Conservation (phyloP, 768 basidiomycete genomes). For the Clathrus columnatus region DNA sequence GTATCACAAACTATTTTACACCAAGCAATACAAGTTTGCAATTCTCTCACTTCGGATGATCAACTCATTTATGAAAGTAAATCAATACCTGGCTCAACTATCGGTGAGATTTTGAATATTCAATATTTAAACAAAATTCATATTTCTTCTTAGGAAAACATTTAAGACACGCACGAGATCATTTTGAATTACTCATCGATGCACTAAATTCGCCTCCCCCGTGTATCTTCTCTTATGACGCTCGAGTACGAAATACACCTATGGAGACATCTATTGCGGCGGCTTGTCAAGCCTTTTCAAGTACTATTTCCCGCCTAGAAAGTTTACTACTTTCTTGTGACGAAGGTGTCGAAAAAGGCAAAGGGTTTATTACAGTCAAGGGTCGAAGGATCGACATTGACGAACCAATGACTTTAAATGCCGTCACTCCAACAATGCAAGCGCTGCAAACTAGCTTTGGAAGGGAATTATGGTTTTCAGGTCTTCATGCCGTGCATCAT, state of each 20-base stretch:
- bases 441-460: constrained; percentile 74
- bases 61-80: constrained; percentile 64
- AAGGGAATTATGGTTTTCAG: constrained; percentile 86
- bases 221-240: constrained; percentile 64
- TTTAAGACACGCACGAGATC: constrained; percentile 76
- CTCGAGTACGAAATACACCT: constrained; percentile 66
- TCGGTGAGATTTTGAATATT: constrained; percentile 43
- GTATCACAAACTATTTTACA: constrained; percentile 60
- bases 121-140: not conserved
- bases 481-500: constrained; percentile 79
- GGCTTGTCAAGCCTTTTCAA: constrained; percentile 48
- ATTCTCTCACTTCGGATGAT: constrained; percentile 54
- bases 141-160: constrained; percentile 58
- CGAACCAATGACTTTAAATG: constrained; percentile 61
- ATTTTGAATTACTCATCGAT: constrained; percentile 62
- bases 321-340: constrained; percentile 15
- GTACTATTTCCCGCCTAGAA: constrained; percentile 49
- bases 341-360: constrained; percentile 1
- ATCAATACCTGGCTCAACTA: constrained; percentile 79
- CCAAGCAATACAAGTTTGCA: constrained; percentile 68
- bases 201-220: constrained; percentile 38
- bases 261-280: constrained; percentile 65
- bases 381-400: constrained; percentile 45
- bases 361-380: constrained; percentile 2
- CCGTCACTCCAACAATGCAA: constrained; percentile 72